These are phyloP conservation scores for Bromus sterilis DNA, from an alignment of 176 grass and related monocot species.

Conservation along the genomic window DNA sequence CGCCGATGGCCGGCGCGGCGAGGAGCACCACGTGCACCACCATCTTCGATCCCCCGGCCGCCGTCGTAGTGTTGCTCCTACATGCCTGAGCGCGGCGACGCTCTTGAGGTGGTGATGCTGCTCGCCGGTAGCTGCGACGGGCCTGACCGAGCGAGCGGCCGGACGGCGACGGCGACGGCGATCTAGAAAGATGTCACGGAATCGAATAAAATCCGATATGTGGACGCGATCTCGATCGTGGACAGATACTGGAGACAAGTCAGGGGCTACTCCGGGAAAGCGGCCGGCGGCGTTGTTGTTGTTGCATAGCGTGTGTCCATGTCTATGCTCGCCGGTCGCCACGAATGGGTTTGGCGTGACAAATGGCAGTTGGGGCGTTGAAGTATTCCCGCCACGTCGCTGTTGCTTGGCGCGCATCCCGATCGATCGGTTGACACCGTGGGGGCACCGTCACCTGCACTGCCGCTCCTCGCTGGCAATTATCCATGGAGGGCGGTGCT, in stretches of 20 bases:
- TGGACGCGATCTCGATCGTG: background rate
- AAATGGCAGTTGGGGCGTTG: background rate
- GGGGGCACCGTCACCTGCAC: background rate
- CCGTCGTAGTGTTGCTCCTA: background rate
- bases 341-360: background rate
- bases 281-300: background rate
- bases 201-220: background rate
- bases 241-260: background rate
- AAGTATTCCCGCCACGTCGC: background rate
- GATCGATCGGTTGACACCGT: background rate
- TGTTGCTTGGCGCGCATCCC: background rate
- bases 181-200: background rate
- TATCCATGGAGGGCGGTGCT: background rate
- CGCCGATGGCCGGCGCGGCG: background rate
- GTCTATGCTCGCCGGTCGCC: no score
- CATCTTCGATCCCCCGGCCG: background rate
- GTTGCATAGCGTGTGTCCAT: no score
- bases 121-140: background rate
- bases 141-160: background rate
- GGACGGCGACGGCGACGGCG: background rate
- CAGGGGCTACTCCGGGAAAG: background rate
- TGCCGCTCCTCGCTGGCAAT: background rate
- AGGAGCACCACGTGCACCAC: constrained; percentile 16
- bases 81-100: background rate
- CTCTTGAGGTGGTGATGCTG: background rate